Percentiles rank a stretch among this genome's conserved stretches.
Conservation (phyloP, 73 alveolate genomes). For the Paramecium sonneborni region DNA sequence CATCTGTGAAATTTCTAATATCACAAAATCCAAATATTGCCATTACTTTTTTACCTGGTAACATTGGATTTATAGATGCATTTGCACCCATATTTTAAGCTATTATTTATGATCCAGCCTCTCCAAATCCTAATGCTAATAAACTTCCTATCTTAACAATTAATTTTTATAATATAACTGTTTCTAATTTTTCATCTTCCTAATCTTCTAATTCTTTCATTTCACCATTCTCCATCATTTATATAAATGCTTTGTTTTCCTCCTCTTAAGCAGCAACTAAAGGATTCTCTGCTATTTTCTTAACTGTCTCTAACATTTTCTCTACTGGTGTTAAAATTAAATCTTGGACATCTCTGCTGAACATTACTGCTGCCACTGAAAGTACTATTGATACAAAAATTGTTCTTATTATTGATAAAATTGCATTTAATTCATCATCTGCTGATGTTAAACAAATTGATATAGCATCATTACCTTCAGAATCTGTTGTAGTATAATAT, state of each 20-base stretch:
- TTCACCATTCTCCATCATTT: slow-evolving; percentile 51
- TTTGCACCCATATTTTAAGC: slow-evolving; percentile 77
- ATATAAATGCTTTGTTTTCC: slow-evolving; percentile 75
- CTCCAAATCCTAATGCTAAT: slow-evolving; percentile 88
- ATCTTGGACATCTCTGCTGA: slow-evolving; percentile 87
- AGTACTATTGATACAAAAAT: slow-evolving; percentile 88
- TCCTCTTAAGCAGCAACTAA: slow-evolving; percentile 93
- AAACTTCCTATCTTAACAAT: slow-evolving; percentile 81
- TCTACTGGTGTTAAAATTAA: slow-evolving; percentile 93
- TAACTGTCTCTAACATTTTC: slow-evolving; percentile 92
- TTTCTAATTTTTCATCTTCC: slow-evolving; percentile 69
- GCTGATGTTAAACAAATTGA: neutral
- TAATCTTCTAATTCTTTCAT: slow-evolving; percentile 3
- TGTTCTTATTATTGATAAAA: slow-evolving; percentile 86
- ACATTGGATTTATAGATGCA: slow-evolving; percentile 81
- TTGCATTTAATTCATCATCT: slow-evolving; percentile 70
- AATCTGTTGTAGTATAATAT: slow-evolving; percentile 41
- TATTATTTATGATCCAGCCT: slow-evolving; percentile 90
- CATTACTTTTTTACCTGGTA: slow-evolving; percentile 84
- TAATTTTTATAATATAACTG: slow-evolving; percentile 66
- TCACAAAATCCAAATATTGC: slow-evolving; percentile 92
- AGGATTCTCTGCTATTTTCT: slow-evolving; percentile 93
- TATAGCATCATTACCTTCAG: neutral
- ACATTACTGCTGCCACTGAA: slow-evolving; percentile 84
- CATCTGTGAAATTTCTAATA: slow-evolving; percentile 87